Evolutionary conservation across 345 rosid species (phyloP).

Genomic region (Melaleuca alternifolia): DNA sequence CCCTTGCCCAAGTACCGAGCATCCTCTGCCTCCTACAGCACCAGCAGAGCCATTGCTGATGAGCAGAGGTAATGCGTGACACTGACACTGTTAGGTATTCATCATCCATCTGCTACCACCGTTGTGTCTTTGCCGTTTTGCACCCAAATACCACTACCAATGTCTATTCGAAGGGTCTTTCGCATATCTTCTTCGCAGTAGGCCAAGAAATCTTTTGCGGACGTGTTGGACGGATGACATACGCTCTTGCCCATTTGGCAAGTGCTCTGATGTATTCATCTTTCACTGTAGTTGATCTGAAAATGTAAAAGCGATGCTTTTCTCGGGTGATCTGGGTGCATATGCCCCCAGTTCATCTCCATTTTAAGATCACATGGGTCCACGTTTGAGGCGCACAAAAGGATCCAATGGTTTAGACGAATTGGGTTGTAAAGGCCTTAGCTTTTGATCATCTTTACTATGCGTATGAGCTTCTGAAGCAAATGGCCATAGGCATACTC

Average conservation of each 20-base stretch:
- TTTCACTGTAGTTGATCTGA: neutral
- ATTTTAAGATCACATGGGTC: neutral
- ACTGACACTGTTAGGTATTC: neutral
- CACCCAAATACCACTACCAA: neutral
- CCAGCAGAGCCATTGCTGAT: slow-evolving; percentile 24
- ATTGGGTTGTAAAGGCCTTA: neutral
- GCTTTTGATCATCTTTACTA: neutral
- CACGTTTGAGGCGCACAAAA: neutral
- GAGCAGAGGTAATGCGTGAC: slow-evolving; percentile 1
- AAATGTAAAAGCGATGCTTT: neutral
- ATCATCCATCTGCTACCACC: neutral
- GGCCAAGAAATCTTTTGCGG: neutral
- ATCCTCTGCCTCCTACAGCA: slow-evolving; percentile 17
- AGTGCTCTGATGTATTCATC: neutral
- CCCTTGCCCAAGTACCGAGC: slow-evolving; percentile 59
- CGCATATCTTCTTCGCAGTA: neutral
- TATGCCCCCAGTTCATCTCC: neutral
- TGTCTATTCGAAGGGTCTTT: neutral
- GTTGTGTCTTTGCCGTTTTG: neutral
- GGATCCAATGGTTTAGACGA: neutral
- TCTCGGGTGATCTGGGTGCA: neutral
- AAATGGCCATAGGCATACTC: neutral
- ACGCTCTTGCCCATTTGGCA: neutral
- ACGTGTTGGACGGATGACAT: neutral
- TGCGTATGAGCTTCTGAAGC: neutral